phyloP scores from a whole-genome alignment of 2,329 filamentous ascomycete genomes.

The Aspergillus alliaceus region DNA sequence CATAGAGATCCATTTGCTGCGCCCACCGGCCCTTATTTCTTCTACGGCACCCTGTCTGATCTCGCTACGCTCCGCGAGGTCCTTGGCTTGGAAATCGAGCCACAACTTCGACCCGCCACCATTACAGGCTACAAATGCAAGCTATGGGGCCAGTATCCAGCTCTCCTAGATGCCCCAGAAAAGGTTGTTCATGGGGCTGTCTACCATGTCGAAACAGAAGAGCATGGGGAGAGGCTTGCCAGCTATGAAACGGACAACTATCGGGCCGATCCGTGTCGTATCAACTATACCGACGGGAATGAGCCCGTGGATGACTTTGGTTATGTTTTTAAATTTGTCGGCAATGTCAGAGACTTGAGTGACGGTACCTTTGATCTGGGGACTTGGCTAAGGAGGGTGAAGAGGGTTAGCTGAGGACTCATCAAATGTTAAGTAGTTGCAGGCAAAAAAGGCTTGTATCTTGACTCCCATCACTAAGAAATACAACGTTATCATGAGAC shows the following conservation, averaged over 20 bases:
- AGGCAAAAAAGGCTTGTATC: not conserved
- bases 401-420: not conserved
- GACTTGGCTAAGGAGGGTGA: constrained; percentile 17
- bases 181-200: constrained; percentile 21
- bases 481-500: not conserved
- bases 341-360: constrained; percentile 17
- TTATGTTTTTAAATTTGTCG: constrained; percentile 21
- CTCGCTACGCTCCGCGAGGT: constrained; percentile 26
- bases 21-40: constrained; percentile 31
- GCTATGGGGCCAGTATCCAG: constrained; percentile 32
- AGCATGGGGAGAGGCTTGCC: constrained; percentile 22
- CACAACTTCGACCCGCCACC: constrained; percentile 20
- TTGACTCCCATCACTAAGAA: not conserved
- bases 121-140: constrained; percentile 28
- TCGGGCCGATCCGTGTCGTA: constrained; percentile 11
- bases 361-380: constrained; percentile 21
- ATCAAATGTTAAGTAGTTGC: not conserved
- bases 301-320: constrained; percentile 13
- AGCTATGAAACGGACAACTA: constrained; percentile 25
- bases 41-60: constrained; percentile 40
- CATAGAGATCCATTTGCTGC: constrained; percentile 3
- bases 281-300: constrained; percentile 17
- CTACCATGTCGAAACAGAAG: constrained; percentile 21
- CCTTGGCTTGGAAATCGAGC: constrained; percentile 18
- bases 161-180: constrained; percentile 19